Evolutionary conservation across 2,329 filamentous ascomycete species (phyloP), one percentile per base, ranked within the genome.

Genomic region (Ophiostoma sp.): DNA sequence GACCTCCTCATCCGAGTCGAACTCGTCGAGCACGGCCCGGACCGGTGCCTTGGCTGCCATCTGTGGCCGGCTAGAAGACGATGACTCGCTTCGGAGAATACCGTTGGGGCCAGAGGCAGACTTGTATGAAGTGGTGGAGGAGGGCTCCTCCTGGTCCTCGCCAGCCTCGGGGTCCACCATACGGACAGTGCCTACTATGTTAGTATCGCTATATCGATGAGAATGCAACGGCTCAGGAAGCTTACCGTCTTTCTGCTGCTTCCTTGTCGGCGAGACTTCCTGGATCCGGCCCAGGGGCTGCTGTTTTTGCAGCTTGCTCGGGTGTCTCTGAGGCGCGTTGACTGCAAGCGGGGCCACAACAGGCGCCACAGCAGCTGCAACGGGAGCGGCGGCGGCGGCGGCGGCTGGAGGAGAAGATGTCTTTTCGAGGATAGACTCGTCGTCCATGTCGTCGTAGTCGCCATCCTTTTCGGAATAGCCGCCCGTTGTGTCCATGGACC

Each of bases 231-330:
- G 27, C 27, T 27, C 27, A 27, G 27, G 27, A 27, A 27, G 27
- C 27, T 27, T 27, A 27, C 58, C 60, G 16, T 63, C 60, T n/a
- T 63, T 63, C 12, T 58, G 47, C n/a, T 44, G 70, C 73, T 81
- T 84, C 41, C 78, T 77, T 27, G 79, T 79, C 14, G 81, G 79
- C 5, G 82, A 83, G 7, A 65, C 64, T 9, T 70, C 69, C 4
- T 66, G 62, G 16, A 67, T 70, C 14, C 67, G 67, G 41, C 74
- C 76, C 65, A 82, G 77, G 1, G 85, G 83, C 69, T 84, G 84
- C 68, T 84, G 83, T 76, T 93, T 93, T 74, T 92, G 89, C 66
- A 92, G 80, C 76, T 92, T 93, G 79, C 85, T 87, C 3, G 85
- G 77, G 68, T 85, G 82, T 70, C 87, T 82, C 72, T 89, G 86